Evolutionary conservation across 495 filamentous ascomycete species (phyloP), one percentile per base, ranked within the genome.

Genomic region (Penicillium egyptiacum): DNA sequence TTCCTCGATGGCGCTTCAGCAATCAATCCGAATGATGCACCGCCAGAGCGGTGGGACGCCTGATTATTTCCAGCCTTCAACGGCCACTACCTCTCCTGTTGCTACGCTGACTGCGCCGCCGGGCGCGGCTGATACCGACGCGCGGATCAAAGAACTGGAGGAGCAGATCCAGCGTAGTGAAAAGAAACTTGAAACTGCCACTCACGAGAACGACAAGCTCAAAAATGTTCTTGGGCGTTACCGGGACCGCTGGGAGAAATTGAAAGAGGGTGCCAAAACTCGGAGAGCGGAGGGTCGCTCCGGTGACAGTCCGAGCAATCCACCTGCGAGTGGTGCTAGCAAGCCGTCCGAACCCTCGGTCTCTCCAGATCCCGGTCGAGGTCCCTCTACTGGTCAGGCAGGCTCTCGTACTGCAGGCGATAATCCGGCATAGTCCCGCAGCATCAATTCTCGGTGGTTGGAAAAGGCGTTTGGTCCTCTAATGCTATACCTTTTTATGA

Each of bases 191-290:
- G 81, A 83, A 10, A 72, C 76, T 30, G 65, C 86, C 50, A 81
- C 78, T 39, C 81, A 79, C 52, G 86, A 90, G 56, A 87, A 91
- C 60, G 82, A 87, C 55, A 91, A 88, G 66, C 71, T 90, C 43
- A 80, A 83, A 42, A 77, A 74, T 39, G 84, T 86, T 6, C 71
- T 93, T 19, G 77, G 78, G 12, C 79, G 83, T 55, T 96, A 95
- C 67, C 70, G 88, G 26, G 86, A 90, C 52, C 79, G 84, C 57
- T 96, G 89, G 88, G 88, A 95, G 71, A 86, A 87, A 70, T 75
- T 96, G 64, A 93, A 94, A 68, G 87, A 89, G 17, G 86, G 88
- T 0, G 92, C 92, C 12, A 91, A 88, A 70, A 85, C 82, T 1
- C 57, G 82, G 57, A 57, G 71, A 26, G 67, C 68, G 23, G 56